Evolutionary conservation across 225 moss, liverwort and hornwort genomes (phyloP).

Genomic region (Anthoceros angustus): DNA sequence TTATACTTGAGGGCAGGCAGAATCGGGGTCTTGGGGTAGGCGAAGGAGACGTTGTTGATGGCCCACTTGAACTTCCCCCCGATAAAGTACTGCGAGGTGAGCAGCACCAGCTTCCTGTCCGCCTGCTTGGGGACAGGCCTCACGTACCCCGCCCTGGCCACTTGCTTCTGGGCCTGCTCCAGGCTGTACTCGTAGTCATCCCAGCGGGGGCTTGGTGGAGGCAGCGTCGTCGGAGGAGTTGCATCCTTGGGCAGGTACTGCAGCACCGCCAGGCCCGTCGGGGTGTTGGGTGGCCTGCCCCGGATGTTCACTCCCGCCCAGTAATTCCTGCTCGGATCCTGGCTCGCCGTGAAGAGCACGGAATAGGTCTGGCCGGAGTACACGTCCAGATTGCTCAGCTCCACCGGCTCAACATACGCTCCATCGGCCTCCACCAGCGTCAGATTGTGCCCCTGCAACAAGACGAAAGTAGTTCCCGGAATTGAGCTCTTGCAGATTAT

Average conservation of each 20-base stretch:
- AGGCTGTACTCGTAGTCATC: conserved; percentile 35
- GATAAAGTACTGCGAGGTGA: conserved; percentile 43
- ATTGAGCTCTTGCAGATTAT: background rate
- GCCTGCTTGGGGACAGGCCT: conserved; percentile 11
- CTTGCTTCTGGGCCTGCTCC: conserved; percentile 14
- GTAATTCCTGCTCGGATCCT: conserved; percentile 35
- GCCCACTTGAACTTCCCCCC: conserved; percentile 41
- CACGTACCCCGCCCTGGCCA: conserved; percentile 8
- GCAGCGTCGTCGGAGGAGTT: conserved; percentile 7
- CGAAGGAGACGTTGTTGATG: conserved; percentile 45
- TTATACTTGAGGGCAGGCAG: conserved; percentile 25
- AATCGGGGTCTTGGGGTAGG: conserved; percentile 22
- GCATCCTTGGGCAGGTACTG: conserved; percentile 28
- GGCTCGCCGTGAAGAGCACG: conserved; percentile 30
- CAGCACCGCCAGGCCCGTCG: conserved; percentile 41
- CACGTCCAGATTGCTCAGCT: conserved; percentile 30
- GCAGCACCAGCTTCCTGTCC: conserved; percentile 25
- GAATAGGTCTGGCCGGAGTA: conserved; percentile 40
- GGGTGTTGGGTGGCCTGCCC: conserved; percentile 32
- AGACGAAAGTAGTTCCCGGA: background rate
- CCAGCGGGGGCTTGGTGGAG: conserved; percentile 43
- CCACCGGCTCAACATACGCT: conserved; percentile 37
- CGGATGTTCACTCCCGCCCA: conserved; percentile 49
- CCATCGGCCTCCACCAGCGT: conserved; percentile 45
- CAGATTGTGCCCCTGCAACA: conserved; percentile 22